Evolutionary conservation across 2,329 filamentous ascomycete species (phyloP).

Genomic region (Aspergillus melleus): DNA sequence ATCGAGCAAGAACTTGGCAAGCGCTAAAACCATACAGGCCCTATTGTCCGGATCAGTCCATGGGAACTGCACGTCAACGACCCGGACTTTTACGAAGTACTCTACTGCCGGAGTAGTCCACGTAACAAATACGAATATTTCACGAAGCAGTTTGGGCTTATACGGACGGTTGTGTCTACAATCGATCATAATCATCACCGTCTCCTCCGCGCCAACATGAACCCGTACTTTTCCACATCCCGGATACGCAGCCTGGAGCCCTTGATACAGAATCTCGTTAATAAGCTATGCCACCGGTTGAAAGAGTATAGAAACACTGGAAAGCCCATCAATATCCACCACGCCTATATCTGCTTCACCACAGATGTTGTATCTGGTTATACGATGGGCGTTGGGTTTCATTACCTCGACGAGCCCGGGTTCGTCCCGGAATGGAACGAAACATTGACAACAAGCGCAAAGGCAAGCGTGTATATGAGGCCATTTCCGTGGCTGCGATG

Average conservation of each 20-base stretch:
- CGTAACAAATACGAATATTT: slow-evolving; percentile 21
- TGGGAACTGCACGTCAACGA: slow-evolving; percentile 23
- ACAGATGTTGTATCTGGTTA: slow-evolving; percentile 49
- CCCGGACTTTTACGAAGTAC: slow-evolving; percentile 6
- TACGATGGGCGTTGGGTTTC: slow-evolving; percentile 23
- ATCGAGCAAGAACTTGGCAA: not conserved
- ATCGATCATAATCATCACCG: slow-evolving; percentile 20
- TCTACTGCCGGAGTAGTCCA: slow-evolving; percentile 17
- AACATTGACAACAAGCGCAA: slow-evolving; percentile 19
- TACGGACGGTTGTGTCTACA: slow-evolving; percentile 14
- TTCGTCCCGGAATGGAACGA: slow-evolving; percentile 28
- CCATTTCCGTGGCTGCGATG: slow-evolving; percentile 11
- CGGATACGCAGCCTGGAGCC: slow-evolving; percentile 20
- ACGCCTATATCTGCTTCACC: slow-evolving; percentile 39
- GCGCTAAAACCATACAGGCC: not conserved
- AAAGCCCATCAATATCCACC: slow-evolving; percentile 13
- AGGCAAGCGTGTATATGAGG: slow-evolving; percentile 15
- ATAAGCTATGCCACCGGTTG: slow-evolving; percentile 21
- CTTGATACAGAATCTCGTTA: slow-evolving; percentile 15
- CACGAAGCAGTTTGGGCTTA: slow-evolving; percentile 8
- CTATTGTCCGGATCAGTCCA: slow-evolving; percentile 24
- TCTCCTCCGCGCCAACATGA: slow-evolving; percentile 17
- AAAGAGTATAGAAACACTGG: slow-evolving; percentile 11
- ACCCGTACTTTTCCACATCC: slow-evolving; percentile 23
- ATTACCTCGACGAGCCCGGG: slow-evolving; percentile 27